Base-by-base conservation (phyloP, 345 rosid genomes). In the Sonneratia caseolaris region DNA sequence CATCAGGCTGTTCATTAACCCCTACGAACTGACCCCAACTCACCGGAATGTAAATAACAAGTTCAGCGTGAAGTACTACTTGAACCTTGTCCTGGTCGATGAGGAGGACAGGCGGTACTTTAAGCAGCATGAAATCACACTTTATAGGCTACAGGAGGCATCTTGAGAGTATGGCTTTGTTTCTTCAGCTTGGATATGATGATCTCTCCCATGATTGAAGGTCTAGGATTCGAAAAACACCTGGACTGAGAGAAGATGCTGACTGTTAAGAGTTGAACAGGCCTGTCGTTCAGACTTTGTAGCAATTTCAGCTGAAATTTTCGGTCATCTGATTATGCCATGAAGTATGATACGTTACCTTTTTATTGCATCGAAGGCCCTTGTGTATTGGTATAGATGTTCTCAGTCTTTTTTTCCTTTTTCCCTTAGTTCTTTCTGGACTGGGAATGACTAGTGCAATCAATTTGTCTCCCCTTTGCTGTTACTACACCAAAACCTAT, bases 21-120 rank as follows among this genome's bases (percentile, higher is more conserved):
- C 99, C 2, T 95, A 92, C 22, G 99, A 95, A 73, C 80, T 95
- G 84, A 92, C 97, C 8, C 99, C 99, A 57, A 92, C 99, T 0
- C 88, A 92, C 78, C 84, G 88, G 77, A 95, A 92, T 82, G 89
- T 95, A 43, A 95, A 95, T 89, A 92, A 95, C 89, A 95, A 95
- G 81, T 95, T 92, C 80, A 95, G 97, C 18, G 97, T 92, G 72
- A 95, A 95, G 80, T 92, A 95, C 70, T 92, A 86, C 79, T 82
- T 95, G 89, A 95, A 95, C 79, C 97, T 95, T 62, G 97, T 95
- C 66, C 85, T 95, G 71, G 94, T 95, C 1, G 98, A 92, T 76
- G 99, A 95, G 82, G 99, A 95, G 82, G 99, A 92, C 73, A 91
- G 98, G 47, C 87, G 98, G 68, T 95, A 95, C 75, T 95, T 95